A percentile compares a stretch with the other conserved stretches of the same genome.
These are phyloP conservation scores for Mycena maculata DNA, from an alignment of 768 basidiomycete genomes.

Conservation along the genomic window DNA sequence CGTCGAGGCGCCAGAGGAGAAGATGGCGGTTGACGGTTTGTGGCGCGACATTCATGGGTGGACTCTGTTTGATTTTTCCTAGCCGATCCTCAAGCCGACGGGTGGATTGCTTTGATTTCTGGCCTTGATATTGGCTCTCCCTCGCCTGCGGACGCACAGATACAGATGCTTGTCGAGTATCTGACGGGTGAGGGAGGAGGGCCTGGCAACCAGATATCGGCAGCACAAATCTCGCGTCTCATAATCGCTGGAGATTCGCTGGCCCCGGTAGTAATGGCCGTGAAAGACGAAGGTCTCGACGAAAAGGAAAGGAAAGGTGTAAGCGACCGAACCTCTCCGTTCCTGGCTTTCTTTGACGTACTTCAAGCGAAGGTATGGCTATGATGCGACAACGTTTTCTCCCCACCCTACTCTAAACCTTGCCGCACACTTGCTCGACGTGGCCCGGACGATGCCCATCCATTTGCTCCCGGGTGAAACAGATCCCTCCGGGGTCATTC, in stretches of 20 bases:
- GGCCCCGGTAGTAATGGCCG: slow-evolving; percentile 55
- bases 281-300: slow-evolving; percentile 46
- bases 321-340: slow-evolving; percentile 39
- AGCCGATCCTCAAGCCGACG: slow-evolving; percentile 52
- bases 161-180: slow-evolving; percentile 92
- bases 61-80: slow-evolving; percentile 14
- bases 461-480: slow-evolving; percentile 89
- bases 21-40: slow-evolving; percentile 77
- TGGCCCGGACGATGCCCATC: slow-evolving; percentile 82
- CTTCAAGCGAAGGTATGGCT: slow-evolving; percentile 70
- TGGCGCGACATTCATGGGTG: neutral
- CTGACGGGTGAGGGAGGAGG: slow-evolving; percentile 87
- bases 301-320: slow-evolving; percentile 65
- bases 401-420: slow-evolving; percentile 80
- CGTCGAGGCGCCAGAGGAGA: slow-evolving; percentile 41
- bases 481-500: slow-evolving; percentile 89
- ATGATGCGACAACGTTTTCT: slow-evolving; percentile 75
- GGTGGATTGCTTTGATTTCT: slow-evolving; percentile 89
- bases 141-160: slow-evolving; percentile 73
- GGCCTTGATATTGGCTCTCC: slow-evolving; percentile 83
- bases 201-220: slow-evolving; percentile 68
- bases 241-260: slow-evolving; percentile 94
- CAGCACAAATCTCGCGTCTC: slow-evolving; percentile 82
- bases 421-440: slow-evolving; percentile 76
- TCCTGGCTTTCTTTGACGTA: slow-evolving; percentile 24